Conservation (phyloP, 2,329 filamentous ascomycete genomes). For the Talaromyces sp. region DNA sequence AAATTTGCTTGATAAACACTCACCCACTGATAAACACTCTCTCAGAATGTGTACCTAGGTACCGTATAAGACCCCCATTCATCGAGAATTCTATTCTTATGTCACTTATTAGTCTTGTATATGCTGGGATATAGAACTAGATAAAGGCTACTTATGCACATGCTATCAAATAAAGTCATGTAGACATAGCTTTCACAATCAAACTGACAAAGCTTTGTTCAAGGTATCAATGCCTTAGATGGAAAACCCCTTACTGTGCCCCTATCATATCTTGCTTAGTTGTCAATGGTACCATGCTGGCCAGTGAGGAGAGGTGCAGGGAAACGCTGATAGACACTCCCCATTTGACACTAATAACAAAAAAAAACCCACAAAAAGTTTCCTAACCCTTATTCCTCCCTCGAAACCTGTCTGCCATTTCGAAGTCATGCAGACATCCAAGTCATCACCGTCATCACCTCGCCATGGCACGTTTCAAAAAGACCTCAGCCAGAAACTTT, state of each 20-base stretch:
- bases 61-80: no score
- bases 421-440: neutral
- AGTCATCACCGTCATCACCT: neutral
- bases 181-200: neutral
- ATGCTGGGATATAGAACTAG: no score
- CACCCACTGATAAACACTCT: no score
- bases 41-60: no score
- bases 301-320: neutral
- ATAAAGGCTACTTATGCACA: neutral
- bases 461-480: neutral
- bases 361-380: neutral
- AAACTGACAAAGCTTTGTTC: no score
- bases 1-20: no score
- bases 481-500: neutral
- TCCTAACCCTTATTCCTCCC: neutral
- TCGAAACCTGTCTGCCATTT: neutral
- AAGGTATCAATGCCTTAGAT: neutral
- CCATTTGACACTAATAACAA: neutral
- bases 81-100: neutral
- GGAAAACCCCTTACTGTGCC: neutral
- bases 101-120: neutral
- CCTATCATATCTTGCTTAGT: neutral
- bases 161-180: neutral
- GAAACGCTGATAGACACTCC: neutral
- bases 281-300: neutral